A percentile compares a stretch with the other conserved stretches of the same genome.
Conservation (phyloP, 1,139 yeast genomes). For the Geotrichum europaeum region DNA sequence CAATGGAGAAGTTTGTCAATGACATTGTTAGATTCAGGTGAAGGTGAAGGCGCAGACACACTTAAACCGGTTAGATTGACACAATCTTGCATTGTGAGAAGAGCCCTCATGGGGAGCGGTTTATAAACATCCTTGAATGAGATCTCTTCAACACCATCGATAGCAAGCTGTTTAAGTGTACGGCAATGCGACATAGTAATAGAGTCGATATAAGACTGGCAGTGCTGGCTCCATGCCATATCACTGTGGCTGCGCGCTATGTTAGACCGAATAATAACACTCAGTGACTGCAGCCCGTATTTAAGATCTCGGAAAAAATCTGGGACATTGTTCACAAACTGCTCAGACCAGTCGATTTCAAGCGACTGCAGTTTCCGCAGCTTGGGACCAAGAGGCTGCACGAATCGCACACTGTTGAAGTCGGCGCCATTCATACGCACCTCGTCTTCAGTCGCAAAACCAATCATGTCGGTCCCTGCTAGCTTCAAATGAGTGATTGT, state of each 20-base stretch:
- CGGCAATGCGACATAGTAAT: constrained; percentile 14
- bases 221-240: constrained; percentile 13
- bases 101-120: constrained; percentile 7
- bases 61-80: constrained; percentile 16
- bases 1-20: constrained; percentile 14
- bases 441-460: neutral
- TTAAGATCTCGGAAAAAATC: constrained; percentile 9
- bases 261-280: constrained; percentile 17
- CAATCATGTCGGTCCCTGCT: constrained; percentile 18
- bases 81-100: constrained; percentile 10
- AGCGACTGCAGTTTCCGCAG: constrained; percentile 8
- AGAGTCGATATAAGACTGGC: constrained; percentile 11
- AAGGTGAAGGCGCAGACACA: constrained; percentile 16
- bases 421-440: constrained; percentile 2
- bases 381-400: constrained; percentile 9
- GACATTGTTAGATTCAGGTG: neutral
- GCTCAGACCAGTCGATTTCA: constrained; percentile 19
- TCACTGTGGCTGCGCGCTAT: neutral
- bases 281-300: constrained; percentile 12
- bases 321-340: constrained; percentile 16
- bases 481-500: constrained; percentile 17
- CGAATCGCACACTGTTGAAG: constrained; percentile 10
- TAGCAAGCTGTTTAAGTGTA: constrained; percentile 16
- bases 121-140: constrained; percentile 12
- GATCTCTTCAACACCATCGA: constrained; percentile 18